phyloP scores from a whole-genome alignment of 1,139 yeast genomes.

The Magnusiomyces sp. region DNA sequence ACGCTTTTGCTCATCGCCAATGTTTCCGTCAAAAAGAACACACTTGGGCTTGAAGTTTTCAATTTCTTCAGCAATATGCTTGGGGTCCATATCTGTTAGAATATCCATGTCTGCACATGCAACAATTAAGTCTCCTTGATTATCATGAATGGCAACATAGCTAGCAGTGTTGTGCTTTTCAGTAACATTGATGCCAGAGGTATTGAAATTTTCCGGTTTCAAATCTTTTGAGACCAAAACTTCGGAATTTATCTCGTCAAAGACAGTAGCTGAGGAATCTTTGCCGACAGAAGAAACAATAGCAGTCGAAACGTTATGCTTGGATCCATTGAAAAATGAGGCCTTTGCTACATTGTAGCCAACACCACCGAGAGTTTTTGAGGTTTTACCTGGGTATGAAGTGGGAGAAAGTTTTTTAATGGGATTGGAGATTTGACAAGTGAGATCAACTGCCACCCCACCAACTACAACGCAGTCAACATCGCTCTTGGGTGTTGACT shows the following conservation, averaged over 20 bases:
- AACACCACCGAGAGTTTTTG: constrained; percentile 70
- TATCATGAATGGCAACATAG: constrained; percentile 60
- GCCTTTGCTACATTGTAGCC: constrained; percentile 72
- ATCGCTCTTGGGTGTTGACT: not conserved
- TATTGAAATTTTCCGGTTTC: constrained; percentile 31
- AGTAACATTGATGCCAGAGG: constrained; percentile 35
- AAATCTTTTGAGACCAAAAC: constrained; percentile 32
- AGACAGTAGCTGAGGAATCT: constrained; percentile 45
- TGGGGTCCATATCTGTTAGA: constrained; percentile 43
- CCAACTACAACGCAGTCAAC: constrained; percentile 47
- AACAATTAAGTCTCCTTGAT: constrained; percentile 52
- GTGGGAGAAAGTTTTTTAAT: constrained; percentile 39
- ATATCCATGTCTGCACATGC: constrained; percentile 85
- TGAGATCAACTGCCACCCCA: constrained; percentile 68
- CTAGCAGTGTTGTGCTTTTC: constrained; percentile 46
- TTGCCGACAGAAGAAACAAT: constrained; percentile 55
- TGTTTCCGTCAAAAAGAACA: constrained; percentile 62
- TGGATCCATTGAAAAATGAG: constrained; percentile 23
- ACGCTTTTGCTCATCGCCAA: constrained; percentile 39
- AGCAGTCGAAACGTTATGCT: constrained; percentile 29
- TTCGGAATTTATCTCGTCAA: not conserved
- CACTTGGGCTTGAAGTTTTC: constrained; percentile 29
- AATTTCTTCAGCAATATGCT: constrained; percentile 33
- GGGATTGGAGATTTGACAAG: constrained; percentile 31
- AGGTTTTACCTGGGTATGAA: constrained; percentile 62